Evolutionary conservation across 106 monocot genomes (phyloP), one percentile per base, ranked within the genome.

Genomic region (Dendrobium nobile): DNA sequence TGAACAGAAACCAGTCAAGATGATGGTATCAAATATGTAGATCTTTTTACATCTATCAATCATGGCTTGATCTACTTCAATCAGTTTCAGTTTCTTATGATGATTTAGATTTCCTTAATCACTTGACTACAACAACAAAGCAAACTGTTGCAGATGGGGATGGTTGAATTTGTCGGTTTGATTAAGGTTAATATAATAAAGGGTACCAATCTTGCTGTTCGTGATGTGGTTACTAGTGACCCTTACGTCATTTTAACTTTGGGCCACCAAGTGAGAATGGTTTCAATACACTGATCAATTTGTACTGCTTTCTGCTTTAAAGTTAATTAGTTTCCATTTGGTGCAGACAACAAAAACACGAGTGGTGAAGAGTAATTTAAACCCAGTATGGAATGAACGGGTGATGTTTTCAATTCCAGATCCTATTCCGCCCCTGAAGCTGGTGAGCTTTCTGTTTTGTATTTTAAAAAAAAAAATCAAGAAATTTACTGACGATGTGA

Each of bases 161-260:
- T 98, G 98, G 90, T 95, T 51, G 98, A 98, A 84, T 98, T 95
- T 82, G 75, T 98, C 67, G 98, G 98, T 73, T 83, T 95, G 78
- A 84, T 98, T 41, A 95, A 91, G 77, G 92, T 95, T 43, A 89
- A 89, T 17, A 84, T 98, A 40, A 85, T 95, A 84, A 98, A 86
- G 80, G 98, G 98, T 5, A 89, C 81, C 48, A 90, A 95, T 84
- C 80, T 95, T 59, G 95, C 95, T 16, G 81, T 97, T 31, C 87
- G 96, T 27, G 96, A 97, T 82, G 72, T 97, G 75, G 72, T 94
- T 61, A 89, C 90, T 47, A 97, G 96, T 76, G 96, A 97, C 81
- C 96, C 96, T 73, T 97, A 94, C 81, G 96, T 94, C 65, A 85
- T 97, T 47, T 78, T 97, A 9, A 88, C 87, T 28, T 43, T 94